These are phyloP conservation scores for Cryptosporidium canis DNA, from an alignment of 169 alveolate genomes.

Conservation along the genomic window DNA sequence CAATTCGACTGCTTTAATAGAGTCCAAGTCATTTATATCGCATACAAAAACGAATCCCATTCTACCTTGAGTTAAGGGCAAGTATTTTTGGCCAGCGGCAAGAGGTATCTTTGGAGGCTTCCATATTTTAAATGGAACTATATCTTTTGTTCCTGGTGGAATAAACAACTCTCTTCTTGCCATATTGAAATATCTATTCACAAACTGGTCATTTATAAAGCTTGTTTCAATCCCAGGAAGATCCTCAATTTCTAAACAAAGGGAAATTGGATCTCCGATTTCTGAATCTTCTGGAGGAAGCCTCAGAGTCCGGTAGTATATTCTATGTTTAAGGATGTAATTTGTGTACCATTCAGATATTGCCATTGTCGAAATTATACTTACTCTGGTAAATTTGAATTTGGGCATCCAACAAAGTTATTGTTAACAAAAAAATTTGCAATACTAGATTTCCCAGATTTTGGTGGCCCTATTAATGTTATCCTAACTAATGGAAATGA, in stretches of 20 bases:
- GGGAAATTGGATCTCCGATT: slow-evolving; percentile 48
- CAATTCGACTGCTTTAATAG: slow-evolving; percentile 34
- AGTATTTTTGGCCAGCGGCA: slow-evolving; percentile 60
- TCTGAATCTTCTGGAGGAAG: slow-evolving; percentile 68
- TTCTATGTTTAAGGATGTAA: not conserved
- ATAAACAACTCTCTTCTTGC: slow-evolving; percentile 31
- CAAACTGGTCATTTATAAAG: slow-evolving; percentile 33
- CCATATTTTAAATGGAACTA: slow-evolving; percentile 60
- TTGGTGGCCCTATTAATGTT: slow-evolving; percentile 64
- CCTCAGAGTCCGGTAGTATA: slow-evolving; percentile 59
- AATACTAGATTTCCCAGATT: slow-evolving; percentile 62
- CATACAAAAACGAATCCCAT: slow-evolving; percentile 64
- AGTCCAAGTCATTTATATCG: slow-evolving; percentile 51
- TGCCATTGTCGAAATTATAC: not conserved
- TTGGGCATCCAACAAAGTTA: slow-evolving; percentile 7
- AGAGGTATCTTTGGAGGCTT: slow-evolving; percentile 60
- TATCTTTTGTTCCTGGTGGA: slow-evolving; percentile 63
- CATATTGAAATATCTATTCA: slow-evolving; percentile 60
- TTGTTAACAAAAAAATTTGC: slow-evolving; percentile 43
- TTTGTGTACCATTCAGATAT: not conserved
- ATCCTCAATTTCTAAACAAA: slow-evolving; percentile 70
- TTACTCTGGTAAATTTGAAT: slow-evolving; percentile 44
- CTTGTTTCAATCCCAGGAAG: slow-evolving; percentile 56
- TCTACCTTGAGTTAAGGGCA: slow-evolving; percentile 65
- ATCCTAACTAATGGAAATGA: slow-evolving; percentile 61